phyloP scores from a whole-genome alignment of 768 basidiomycete genomes.

The Panaeolus cyanescens region DNA sequence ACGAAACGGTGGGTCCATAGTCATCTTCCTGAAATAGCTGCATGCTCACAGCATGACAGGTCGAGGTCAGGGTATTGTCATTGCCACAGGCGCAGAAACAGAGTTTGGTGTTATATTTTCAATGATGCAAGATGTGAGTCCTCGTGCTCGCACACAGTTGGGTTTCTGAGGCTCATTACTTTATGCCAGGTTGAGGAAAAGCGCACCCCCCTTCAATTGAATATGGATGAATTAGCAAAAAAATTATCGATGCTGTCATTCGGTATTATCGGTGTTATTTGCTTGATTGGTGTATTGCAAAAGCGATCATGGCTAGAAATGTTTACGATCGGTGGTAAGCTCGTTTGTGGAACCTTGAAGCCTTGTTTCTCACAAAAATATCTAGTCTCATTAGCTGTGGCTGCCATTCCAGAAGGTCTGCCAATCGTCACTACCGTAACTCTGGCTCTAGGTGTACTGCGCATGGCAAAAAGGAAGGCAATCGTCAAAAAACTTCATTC shows the following conservation, averaged over 20 bases:
- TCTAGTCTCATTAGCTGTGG: slow-evolving; percentile 94
- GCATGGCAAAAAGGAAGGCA: slow-evolving; percentile 94
- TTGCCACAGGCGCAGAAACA: slow-evolving; percentile 83
- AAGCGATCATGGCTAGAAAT: slow-evolving; percentile 91
- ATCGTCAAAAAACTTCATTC: slow-evolving; percentile 97
- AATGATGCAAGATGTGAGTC: slow-evolving; percentile 93
- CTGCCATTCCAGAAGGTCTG: slow-evolving; percentile 95
- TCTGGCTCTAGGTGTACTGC: slow-evolving; percentile 87
- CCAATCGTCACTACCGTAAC: slow-evolving; percentile 98
- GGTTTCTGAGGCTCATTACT: slow-evolving; percentile 32
- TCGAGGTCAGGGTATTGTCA: slow-evolving; percentile 83
- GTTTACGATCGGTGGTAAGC: slow-evolving; percentile 97
- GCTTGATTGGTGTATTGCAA: slow-evolving; percentile 86
- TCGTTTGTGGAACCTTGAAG: neutral
- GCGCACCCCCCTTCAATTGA: slow-evolving; percentile 88
- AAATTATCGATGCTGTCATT: slow-evolving; percentile 90
- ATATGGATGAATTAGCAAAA: slow-evolving; percentile 96
- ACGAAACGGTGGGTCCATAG: slow-evolving; percentile 64
- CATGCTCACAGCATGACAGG: slow-evolving; percentile 41
- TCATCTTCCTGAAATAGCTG: neutral
- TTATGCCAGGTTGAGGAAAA: slow-evolving; percentile 68
- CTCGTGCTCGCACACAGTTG: neutral
- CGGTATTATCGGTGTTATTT: slow-evolving; percentile 92
- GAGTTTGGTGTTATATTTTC: slow-evolving; percentile 97
- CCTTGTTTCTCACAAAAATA: neutral